phyloP scores from a whole-genome alignment of 192 early-diverging fungal genomes.

The Allomyces macrogynus region DNA sequence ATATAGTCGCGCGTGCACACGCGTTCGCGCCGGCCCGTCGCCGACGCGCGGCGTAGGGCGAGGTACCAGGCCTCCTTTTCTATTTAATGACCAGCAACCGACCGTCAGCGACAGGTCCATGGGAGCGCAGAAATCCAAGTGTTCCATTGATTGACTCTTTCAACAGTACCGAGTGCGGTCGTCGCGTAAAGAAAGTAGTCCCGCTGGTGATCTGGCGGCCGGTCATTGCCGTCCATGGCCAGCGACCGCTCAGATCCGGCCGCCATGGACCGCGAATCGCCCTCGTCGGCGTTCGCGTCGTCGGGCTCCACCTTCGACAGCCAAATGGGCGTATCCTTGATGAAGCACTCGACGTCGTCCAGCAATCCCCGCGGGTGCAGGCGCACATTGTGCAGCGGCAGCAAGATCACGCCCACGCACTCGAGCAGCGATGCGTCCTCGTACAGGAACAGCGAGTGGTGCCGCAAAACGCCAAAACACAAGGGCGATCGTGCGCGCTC shows the following conservation, averaged over 20 bases:
- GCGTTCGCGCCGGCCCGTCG: conserved; percentile 8
- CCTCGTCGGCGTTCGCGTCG: background rate
- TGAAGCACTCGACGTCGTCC: conserved; percentile 15
- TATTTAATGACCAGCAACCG: conserved; percentile 4
- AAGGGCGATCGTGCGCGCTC: conserved; percentile 4
- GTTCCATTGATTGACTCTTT: too few relatives aligned
- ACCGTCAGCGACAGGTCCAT: too few relatives aligned
- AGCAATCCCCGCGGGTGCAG: conserved; percentile 25
- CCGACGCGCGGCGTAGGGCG: conserved; percentile 48
- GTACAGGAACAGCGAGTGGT: conserved; percentile 65
- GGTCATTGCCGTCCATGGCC: background rate
- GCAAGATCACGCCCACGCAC: conserved; percentile 54
- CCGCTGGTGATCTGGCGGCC: background rate
- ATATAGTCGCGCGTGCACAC: conserved; percentile 11
- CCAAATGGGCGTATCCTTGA: background rate
- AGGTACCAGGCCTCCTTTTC: conserved; percentile 88
- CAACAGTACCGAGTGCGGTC: background rate
- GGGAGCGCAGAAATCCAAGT: too few relatives aligned
- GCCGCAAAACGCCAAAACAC: conserved; percentile 54
- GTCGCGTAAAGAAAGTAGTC: background rate
- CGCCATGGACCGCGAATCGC: too few relatives aligned
- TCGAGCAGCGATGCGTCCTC: conserved; percentile 52
- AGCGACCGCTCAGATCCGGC: too few relatives aligned
- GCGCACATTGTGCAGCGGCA: conserved; percentile 42
- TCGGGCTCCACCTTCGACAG: background rate